Percentiles rank a stretch among this genome's conserved stretches.
phyloP scores from a whole-genome alignment of 495 filamentous ascomycete species.

The Neurospora intermedia region DNA sequence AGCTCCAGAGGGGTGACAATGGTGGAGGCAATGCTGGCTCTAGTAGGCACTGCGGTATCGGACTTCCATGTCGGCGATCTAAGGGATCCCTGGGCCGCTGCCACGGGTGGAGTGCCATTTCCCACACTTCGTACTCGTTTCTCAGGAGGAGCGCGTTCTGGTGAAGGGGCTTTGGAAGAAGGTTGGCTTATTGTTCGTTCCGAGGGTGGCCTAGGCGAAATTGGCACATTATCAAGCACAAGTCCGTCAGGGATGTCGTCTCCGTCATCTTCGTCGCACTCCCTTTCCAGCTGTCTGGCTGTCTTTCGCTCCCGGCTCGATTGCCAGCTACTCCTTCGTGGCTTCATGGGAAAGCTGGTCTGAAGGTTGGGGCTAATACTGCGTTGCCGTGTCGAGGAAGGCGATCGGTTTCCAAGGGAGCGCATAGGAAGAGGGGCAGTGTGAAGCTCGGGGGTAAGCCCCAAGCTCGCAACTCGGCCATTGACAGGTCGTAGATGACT shows the following conservation, averaged over 20 bases:
- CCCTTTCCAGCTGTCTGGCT: conserved; percentile 67
- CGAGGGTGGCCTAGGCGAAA: conserved; percentile 71
- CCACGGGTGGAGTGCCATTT: conserved; percentile 42
- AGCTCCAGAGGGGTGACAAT: conserved; percentile 22
- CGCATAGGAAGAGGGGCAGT: conserved; percentile 22
- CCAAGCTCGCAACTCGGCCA: conserved; percentile 22
- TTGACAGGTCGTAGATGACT: conserved; percentile 20
- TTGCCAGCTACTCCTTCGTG: conserved; percentile 62
- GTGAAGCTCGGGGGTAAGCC: conserved; percentile 21
- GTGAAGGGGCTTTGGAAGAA: conserved; percentile 41
- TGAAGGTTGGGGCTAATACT: conserved; percentile 32
- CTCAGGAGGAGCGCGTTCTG: conserved; percentile 42
- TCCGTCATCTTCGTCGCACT: conserved; percentile 81
- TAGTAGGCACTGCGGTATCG: conserved; percentile 17
- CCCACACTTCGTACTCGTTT: conserved; percentile 41
- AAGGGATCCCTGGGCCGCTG: conserved; percentile 37
- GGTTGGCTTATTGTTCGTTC: conserved; percentile 48
- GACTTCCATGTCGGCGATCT: conserved; percentile 37
- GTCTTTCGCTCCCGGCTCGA: conserved; percentile 56
- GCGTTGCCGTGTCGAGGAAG: conserved; percentile 21
- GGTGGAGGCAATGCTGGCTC: conserved; percentile 15
- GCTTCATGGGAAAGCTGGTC: conserved; percentile 33
- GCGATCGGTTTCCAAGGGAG: conserved; percentile 25
- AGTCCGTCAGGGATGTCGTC: conserved; percentile 84
- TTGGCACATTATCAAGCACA: conserved; percentile 84